Conservation (phyloP, 768 basidiomycete genomes). For the Leccinum imitatum region DNA sequence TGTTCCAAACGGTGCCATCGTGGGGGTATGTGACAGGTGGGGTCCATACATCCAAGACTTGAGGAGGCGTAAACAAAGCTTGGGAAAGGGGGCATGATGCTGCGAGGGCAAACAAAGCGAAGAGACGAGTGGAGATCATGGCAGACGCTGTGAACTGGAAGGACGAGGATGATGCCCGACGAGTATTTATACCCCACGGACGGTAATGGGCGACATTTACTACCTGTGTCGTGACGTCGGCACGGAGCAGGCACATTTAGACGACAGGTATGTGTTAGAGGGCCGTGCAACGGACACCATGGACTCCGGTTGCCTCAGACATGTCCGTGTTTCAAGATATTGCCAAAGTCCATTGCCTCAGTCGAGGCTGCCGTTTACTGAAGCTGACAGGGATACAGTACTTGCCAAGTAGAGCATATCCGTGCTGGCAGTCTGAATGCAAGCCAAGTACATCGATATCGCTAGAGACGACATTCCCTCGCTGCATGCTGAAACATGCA, state of each 20-base stretch:
- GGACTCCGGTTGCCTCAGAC: background rate
- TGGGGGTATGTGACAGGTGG: slow-evolving; percentile 30
- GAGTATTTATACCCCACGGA: slow-evolving; percentile 7
- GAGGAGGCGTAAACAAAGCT: background rate
- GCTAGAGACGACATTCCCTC: too few species aligned
- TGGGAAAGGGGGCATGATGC: slow-evolving; percentile 10
- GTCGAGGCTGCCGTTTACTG: background rate
- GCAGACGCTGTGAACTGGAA: background rate
- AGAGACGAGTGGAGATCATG: slow-evolving; percentile 6
- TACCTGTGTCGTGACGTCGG: background rate
- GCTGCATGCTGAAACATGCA: background rate
- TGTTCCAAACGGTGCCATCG: slow-evolving; percentile 22
- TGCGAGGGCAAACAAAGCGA: slow-evolving; percentile 12
- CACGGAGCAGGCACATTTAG: background rate
- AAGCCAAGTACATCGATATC: background rate
- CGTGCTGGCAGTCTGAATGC: background rate
- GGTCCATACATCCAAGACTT: slow-evolving; percentile 23
- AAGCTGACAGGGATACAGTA: background rate
- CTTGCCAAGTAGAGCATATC: background rate
- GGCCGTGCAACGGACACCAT: background rate
- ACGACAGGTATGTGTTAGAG: background rate
- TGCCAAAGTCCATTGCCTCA: background rate
- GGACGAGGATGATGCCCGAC: background rate
- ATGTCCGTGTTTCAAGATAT: background rate
- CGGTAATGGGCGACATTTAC: background rate